Evolutionary conservation across 305 asterid genomes (phyloP).

Genomic region (Fraxinus albicans): DNA sequence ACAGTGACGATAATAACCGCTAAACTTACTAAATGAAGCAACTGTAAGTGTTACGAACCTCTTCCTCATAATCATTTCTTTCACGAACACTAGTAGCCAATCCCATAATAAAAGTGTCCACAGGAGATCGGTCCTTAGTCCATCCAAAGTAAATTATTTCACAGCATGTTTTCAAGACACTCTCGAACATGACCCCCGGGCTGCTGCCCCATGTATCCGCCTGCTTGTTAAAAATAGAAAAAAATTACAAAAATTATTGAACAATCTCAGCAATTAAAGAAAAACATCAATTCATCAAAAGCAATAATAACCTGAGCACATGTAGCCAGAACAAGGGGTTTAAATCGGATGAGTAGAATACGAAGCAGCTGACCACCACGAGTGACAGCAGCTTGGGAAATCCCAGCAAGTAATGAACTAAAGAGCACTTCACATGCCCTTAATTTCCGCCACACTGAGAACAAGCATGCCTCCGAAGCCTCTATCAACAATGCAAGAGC

Average conservation of each 20-base stretch:
- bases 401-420: slow-evolving; percentile 82
- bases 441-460: slow-evolving; percentile 84
- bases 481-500: slow-evolving; percentile 84
- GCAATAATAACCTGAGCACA: slow-evolving; percentile 72
- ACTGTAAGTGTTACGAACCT: slow-evolving; percentile 48
- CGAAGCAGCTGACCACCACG: slow-evolving; percentile 97
- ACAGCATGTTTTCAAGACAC: slow-evolving; percentile 87
- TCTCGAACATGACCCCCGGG: slow-evolving; percentile 87
- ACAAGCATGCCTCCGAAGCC: slow-evolving; percentile 87
- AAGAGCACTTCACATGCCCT: slow-evolving; percentile 96
- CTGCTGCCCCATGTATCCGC: slow-evolving; percentile 73
- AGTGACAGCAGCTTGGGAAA: slow-evolving; percentile 79
- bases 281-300: slow-evolving; percentile 20
- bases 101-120: slow-evolving; percentile 94
- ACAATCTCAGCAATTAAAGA: slow-evolving; percentile 24
- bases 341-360: slow-evolving; percentile 83
- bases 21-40: slow-evolving; percentile 13
- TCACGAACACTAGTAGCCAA: slow-evolving; percentile 88
- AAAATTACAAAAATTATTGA: slow-evolving; percentile 16
- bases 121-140: slow-evolving; percentile 85
- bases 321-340: slow-evolving; percentile 82
- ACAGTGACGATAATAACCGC: slow-evolving; percentile 7
- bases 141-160: slow-evolving; percentile 92
- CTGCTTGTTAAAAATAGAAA: slow-evolving; percentile 38
- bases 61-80: slow-evolving; percentile 83